Percentiles rank a stretch among this genome's conserved stretches.
Conservation (phyloP, 2,329 filamentous ascomycete genomes). For the Xylaria sp. region DNA sequence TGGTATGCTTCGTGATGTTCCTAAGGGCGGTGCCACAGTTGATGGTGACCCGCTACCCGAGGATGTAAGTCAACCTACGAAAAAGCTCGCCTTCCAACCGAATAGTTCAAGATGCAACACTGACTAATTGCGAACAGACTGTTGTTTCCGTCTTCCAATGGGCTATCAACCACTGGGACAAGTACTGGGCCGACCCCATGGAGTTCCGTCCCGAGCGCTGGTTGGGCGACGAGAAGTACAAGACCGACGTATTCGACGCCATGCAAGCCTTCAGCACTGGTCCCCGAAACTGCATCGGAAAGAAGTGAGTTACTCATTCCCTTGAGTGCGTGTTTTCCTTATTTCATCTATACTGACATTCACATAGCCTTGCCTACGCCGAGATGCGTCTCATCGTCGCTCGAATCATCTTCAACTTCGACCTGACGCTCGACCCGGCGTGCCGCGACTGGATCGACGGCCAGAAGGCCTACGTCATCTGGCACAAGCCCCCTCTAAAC, state of each 20-base stretch:
- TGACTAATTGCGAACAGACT: slow-evolving; percentile 46
- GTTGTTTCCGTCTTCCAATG: slow-evolving; percentile 54
- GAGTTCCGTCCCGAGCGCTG: slow-evolving; percentile 57
- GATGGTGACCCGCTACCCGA: slow-evolving; percentile 45
- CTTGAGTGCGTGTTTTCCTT: background rate
- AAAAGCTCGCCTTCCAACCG: background rate
- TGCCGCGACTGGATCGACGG: slow-evolving; percentile 47
- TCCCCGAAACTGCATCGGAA: slow-evolving; percentile 55
- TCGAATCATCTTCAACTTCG: slow-evolving; percentile 55
- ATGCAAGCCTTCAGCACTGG: slow-evolving; percentile 54
- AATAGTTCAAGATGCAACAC: background rate
- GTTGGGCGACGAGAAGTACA: slow-evolving; percentile 48
- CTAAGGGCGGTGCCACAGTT: slow-evolving; percentile 45
- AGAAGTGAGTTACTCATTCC: slow-evolving; percentile 53
- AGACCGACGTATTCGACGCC: slow-evolving; percentile 49
- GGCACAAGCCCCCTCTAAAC: slow-evolving; percentile 52
- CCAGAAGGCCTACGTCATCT: slow-evolving; percentile 51
- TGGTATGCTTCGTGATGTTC: slow-evolving; percentile 44
- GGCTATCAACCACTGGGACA: slow-evolving; percentile 50
- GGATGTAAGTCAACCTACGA: slow-evolving; percentile 42
- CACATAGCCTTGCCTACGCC: slow-evolving; percentile 53
- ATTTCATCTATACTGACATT: slow-evolving; percentile 24
- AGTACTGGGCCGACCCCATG: slow-evolving; percentile 53
- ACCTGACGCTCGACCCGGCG: slow-evolving; percentile 49
- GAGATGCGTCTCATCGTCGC: slow-evolving; percentile 57